Evolutionary conservation across 768 basidiomycete genomes (phyloP), one percentile per base, ranked within the genome.

Genomic region (Tricholomella constricta): DNA sequence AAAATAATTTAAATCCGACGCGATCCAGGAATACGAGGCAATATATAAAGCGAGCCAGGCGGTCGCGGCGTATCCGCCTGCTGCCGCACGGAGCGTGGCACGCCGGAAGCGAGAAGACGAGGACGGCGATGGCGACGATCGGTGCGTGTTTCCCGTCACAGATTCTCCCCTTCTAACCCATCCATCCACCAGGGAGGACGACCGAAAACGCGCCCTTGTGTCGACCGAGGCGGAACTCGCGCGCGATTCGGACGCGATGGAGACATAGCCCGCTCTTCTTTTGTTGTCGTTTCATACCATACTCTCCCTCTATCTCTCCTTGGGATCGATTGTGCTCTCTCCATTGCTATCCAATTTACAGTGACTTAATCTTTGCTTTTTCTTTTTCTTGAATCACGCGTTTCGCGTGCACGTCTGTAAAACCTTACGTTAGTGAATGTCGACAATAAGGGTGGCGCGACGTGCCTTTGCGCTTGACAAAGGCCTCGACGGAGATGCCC

Each of bases 401-500:
- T 68, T 92, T 94, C 2, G 86, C 78, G 60, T 92, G 89, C 38
- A 93, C 81, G 57, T 89, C 91, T 93, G 64, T 38, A 27, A n/a
- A 48, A 48, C 29, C 22, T 26, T 6, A 11, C 11, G 29, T 29
- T 11, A 29, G 29, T 29, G 29, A 29, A 29, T 29, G n/a, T n/a
- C n/a, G n/a, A n/a, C n/a, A n/a, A n/a, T n/a, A n/a, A n/a, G n/a
- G n/a, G n/a, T n/a, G n/a, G n/a, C n/a, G 45, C 31, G 19, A 71
- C 72, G 32, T 57, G 89, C 92, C 90, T 82, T 84, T 85, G 54
- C 92, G 84, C 67, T 98, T 98, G 5, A 94, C 86, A 62, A 85
- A 85, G 2, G 95, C 96, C 66, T 98, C 96, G 9, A 97, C 80
- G 1, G 90, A 94, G 55, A 98, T 97, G 2, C 94, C 97, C n/a